Conservation (phyloP, 768 basidiomycete genomes). For the Boletus rubroflammeus region DNA sequence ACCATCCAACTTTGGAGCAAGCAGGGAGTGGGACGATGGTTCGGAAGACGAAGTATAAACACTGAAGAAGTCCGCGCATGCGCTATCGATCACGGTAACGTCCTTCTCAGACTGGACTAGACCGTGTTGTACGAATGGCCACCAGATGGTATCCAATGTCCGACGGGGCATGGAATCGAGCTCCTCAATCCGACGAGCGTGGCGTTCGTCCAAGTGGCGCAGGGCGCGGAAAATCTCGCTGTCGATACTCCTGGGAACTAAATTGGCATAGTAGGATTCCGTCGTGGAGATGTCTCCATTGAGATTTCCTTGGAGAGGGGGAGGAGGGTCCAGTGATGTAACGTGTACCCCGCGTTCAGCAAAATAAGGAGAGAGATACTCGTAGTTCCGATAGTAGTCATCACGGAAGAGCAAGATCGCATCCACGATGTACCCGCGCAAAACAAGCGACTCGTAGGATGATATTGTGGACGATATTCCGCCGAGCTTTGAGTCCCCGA, state of each 20-base stretch:
- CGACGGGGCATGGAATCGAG: conserved; percentile 77
- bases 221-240: conserved; percentile 47
- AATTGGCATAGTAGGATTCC: conserved; percentile 66
- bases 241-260: conserved; percentile 36
- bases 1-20: conserved; percentile 73
- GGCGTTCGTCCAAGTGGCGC: conserved; percentile 57
- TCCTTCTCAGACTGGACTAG: conserved; percentile 62
- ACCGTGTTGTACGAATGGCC: conserved; percentile 95
- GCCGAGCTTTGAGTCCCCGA: conserved; percentile 87
- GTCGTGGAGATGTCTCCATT: conserved; percentile 49
- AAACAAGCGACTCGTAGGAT: conserved; percentile 83
- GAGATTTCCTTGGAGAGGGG: conserved; percentile 41
- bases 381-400: conserved; percentile 81
- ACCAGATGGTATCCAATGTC: conserved; percentile 82
- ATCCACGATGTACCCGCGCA: conserved; percentile 90
- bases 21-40: conserved; percentile 34
- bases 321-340: conserved; percentile 54
- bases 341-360: conserved; percentile 62
- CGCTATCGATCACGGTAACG: conserved; percentile 90
- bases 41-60: conserved; percentile 43
- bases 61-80: conserved; percentile 82
- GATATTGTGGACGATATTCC: conserved; percentile 93
- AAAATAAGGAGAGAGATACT: conserved; percentile 81
- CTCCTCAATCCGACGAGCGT: conserved; percentile 61
- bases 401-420: conserved; percentile 82